A percentile compares a stretch with the other conserved stretches of the same genome.
Conservation (phyloP, 305 asterid genomes). For the Fraxinus angustifolia region DNA sequence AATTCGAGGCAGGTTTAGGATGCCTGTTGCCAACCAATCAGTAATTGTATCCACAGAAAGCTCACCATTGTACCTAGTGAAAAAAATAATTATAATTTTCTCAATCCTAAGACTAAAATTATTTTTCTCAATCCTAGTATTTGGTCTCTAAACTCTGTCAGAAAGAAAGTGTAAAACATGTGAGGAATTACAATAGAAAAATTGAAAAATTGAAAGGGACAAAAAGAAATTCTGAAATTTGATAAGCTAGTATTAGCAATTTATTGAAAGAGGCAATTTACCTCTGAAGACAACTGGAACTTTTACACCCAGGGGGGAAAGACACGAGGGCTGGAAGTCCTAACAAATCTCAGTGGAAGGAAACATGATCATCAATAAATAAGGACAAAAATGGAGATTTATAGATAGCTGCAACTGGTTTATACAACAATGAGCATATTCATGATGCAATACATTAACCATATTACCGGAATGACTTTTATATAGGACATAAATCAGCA, state of each 20-base stretch:
- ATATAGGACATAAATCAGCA: conserved; percentile 3
- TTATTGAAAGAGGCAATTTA: conserved; percentile 26
- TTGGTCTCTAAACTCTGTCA: neutral
- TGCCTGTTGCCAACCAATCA: conserved; percentile 81
- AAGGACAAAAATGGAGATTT: conserved; percentile 1
- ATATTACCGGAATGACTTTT: conserved; percentile 13
- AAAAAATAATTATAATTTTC: conserved; percentile 13
- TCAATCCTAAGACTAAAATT: neutral
- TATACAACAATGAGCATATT: neutral
- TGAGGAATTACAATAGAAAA: neutral
- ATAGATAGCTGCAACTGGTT: conserved; percentile 3
- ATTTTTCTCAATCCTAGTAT: conserved; percentile 1
- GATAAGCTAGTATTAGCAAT: neutral
- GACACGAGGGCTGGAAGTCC: conserved; percentile 83
- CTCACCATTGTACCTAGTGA: conserved; percentile 69
- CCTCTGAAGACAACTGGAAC: conserved; percentile 74
- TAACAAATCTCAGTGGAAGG: conserved; percentile 29
- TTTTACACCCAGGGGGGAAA: conserved; percentile 85
- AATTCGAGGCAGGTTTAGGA: conserved; percentile 81
- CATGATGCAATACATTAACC: neutral
- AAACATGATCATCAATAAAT: neutral
- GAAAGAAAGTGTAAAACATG: neutral
- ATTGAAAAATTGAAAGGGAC: neutral
- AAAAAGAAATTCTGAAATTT: neutral
- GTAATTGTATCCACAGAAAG: conserved; percentile 83